phyloP scores from a whole-genome alignment of 345 rosid species.

The Trapa incisa region DNA sequence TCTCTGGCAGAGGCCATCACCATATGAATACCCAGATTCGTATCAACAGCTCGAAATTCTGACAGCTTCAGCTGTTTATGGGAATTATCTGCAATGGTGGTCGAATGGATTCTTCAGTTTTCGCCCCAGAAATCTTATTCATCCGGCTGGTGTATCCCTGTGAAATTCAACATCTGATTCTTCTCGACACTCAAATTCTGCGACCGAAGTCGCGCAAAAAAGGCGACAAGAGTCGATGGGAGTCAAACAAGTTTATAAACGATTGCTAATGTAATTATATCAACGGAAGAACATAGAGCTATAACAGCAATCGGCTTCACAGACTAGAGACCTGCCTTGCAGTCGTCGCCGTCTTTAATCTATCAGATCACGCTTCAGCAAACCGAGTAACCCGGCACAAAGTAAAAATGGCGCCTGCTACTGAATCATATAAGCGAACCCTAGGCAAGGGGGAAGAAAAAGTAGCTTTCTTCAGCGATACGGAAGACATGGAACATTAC shows the following conservation, averaged over 20 bases:
- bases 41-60: conserved; percentile 17
- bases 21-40: conserved; percentile 15
- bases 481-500: neutral
- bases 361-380: neutral
- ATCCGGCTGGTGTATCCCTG: neutral
- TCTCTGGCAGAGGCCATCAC: conserved; percentile 41
- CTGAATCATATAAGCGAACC: neutral
- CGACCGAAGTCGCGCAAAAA: neutral
- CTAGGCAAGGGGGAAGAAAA: neutral
- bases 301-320: neutral
- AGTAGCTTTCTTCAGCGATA: neutral
- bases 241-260: neutral
- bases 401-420: neutral
- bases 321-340: neutral
- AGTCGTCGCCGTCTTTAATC: too few species aligned
- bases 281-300: neutral
- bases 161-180: neutral
- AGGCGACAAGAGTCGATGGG: neutral
- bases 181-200: neutral
- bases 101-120: neutral
- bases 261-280: neutral
- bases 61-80: neutral
- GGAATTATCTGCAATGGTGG: too few species aligned
- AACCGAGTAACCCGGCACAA: neutral
- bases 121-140: neutral